These are phyloP conservation scores for Collybia sordida DNA, from an alignment of 768 basidiomycete species.

Conservation along the genomic window DNA sequence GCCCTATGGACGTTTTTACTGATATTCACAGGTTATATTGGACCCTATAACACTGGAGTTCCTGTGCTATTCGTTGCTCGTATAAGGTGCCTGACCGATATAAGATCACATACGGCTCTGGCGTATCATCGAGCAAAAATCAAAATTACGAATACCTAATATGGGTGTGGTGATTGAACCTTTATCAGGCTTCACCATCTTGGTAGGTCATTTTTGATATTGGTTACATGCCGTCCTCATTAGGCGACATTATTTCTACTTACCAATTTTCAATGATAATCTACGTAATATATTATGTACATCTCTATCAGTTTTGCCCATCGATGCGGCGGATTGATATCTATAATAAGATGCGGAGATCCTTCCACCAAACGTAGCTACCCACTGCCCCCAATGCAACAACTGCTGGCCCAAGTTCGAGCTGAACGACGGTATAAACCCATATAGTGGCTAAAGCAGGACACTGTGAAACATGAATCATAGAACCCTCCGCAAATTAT, in stretches of 20 bases:
- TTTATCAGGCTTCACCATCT: neutral
- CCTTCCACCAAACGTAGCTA: conserved; percentile 62
- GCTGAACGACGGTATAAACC: conserved; percentile 73
- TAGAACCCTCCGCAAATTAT: neutral
- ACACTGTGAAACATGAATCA: conserved; percentile 40
- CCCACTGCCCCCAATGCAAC: conserved; percentile 54
- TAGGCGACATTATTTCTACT: neutral
- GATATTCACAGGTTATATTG: conserved; percentile 7
- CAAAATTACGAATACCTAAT: conserved; percentile 13
- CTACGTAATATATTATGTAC: neutral
- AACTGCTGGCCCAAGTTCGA: conserved; percentile 63
- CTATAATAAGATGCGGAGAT: conserved; percentile 43
- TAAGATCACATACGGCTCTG: conserved; percentile 57
- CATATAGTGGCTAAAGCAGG: conserved; percentile 79
- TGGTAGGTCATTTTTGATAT: neutral
- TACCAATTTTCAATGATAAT: neutral
- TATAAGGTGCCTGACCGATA: conserved; percentile 75
- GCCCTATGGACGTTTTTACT: conserved; percentile 11
- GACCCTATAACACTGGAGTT: neutral
- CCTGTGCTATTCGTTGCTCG: conserved; percentile 44
- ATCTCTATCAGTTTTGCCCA: neutral
- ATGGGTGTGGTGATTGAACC: neutral
- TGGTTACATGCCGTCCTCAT: neutral
- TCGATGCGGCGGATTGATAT: too few species aligned
- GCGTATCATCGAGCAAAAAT: conserved; percentile 83